Conservation (phyloP, 345 rosid species). For the Citrus trifoliata region DNA sequence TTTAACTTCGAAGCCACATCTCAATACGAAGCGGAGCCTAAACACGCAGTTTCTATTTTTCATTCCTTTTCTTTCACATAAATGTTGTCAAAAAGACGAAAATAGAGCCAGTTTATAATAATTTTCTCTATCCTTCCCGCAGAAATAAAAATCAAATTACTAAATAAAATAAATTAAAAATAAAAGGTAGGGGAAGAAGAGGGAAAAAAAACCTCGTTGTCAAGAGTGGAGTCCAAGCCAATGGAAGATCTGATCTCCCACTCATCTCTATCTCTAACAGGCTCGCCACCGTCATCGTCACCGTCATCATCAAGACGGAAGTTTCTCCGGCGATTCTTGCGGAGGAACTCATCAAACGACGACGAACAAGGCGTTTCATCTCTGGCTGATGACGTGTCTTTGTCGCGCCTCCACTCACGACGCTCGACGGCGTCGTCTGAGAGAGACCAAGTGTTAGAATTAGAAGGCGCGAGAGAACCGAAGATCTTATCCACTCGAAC, state of each 20-base stretch:
- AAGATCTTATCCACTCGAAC: slow-evolving; percentile 51
- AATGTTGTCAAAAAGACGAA: too few species aligned
- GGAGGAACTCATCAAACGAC: slow-evolving; percentile 39
- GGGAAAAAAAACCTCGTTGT: slow-evolving; percentile 53
- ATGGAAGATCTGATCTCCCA: slow-evolving; percentile 75
- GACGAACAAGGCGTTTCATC: slow-evolving; percentile 52
- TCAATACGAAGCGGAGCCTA: too few species aligned
- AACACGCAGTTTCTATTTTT: too few species aligned
- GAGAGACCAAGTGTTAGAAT: slow-evolving; percentile 43
- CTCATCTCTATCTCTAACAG: slow-evolving; percentile 29
- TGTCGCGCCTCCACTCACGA: slow-evolving; percentile 25
- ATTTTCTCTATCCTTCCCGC: too few species aligned
- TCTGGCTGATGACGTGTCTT: slow-evolving; percentile 30
- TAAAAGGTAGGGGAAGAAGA: neutral
- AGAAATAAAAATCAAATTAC: neutral
- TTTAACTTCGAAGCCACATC: too few species aligned
- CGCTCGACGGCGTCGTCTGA: slow-evolving; percentile 42
- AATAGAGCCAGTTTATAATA: too few species aligned
- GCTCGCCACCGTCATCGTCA: slow-evolving; percentile 23
- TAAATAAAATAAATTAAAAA: neutral
- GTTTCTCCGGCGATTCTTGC: slow-evolving; percentile 17
- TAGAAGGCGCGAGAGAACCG: slow-evolving; percentile 33
- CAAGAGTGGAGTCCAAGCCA: slow-evolving; percentile 78
- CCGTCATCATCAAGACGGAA: slow-evolving; percentile 26
- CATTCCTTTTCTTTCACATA: too few species aligned